Evolutionary conservation across 2,329 filamentous ascomycete genomes (phyloP), one percentile per base, ranked within the genome.

Genomic region (Cordyceps tenuipes): DNA sequence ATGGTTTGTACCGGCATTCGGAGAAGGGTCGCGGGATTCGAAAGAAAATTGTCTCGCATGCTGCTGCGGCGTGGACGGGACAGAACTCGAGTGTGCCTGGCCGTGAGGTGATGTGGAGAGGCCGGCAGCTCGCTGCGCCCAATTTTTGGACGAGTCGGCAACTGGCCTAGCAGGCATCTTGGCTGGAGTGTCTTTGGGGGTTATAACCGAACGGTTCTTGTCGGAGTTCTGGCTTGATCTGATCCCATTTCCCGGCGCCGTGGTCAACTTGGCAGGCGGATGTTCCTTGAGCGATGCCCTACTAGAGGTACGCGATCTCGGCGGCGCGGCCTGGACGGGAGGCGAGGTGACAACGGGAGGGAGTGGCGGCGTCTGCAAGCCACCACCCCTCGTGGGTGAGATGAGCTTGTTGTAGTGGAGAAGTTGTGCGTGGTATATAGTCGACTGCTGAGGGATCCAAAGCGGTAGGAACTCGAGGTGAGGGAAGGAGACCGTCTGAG

Each of bases 51-150:
- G 87, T 62, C 91, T 86, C 65, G 91, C 85, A 73, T 90, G 88
- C 72, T 97, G 92, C 69, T 93, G 90, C 9, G 93, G 94, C 3
- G 93, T 97, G 1, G 93, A 95, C 1, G 93, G 93, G 53, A 97
- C 90, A 9, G 93, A 97, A 71, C 82, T 96, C 26, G 93, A 95
- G 70, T 95, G 81, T 15, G 75, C 68, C 59, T 72, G 70, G 31
- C 67, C 68, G 54, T 71, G 68, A 29, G 64, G 66, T 41, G 69
- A 68, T 7, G 67, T 63, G 13, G 69, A 62, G 41, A 68, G 65
- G 46, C 69, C 63, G 23, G 69, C 61, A 62, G 69, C 65, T 64
- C 69, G 64, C 56, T 65, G 70, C 50, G 69, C 67, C 44, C 67
- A 66, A 59, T 64, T 69, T 65, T 69, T 73, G 59, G 68, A 62